Conservation (phyloP, 495 filamentous ascomycete species). For the Pyrenula massariospora region DNA sequence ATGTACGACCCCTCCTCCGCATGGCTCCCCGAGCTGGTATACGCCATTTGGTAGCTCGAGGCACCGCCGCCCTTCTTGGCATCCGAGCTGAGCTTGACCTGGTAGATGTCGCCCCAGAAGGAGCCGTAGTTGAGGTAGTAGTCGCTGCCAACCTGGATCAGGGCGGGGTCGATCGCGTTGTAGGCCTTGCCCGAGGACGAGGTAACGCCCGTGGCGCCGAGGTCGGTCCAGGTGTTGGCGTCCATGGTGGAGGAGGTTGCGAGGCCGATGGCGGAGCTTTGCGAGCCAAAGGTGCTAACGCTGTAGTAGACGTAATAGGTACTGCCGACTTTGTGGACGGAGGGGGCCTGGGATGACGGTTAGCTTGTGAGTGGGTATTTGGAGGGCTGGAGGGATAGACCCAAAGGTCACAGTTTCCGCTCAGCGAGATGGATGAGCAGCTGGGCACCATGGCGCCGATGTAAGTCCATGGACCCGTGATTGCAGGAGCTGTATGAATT, state of each 20-base stretch:
- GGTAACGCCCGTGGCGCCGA: slow-evolving; percentile 32
- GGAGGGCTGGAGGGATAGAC: slow-evolving; percentile 25
- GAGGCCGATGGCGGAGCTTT: slow-evolving; percentile 53
- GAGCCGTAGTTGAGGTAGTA: slow-evolving; percentile 54
- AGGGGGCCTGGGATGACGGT: slow-evolving; percentile 49
- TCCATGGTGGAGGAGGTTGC: slow-evolving; percentile 54
- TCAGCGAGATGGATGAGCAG: slow-evolving; percentile 42
- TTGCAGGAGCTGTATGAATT: slow-evolving; percentile 41
- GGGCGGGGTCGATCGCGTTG: slow-evolving; percentile 63
- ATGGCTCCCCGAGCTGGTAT: slow-evolving; percentile 37
- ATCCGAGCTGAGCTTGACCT: slow-evolving; percentile 39
- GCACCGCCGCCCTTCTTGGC: slow-evolving; percentile 24
- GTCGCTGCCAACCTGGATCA: slow-evolving; percentile 32
- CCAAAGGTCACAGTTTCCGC: slow-evolving; percentile 48
- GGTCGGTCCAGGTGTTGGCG: slow-evolving; percentile 45
- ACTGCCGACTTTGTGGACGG: slow-evolving; percentile 41
- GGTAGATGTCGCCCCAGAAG: slow-evolving; percentile 60
- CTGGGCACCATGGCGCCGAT: slow-evolving; percentile 42
- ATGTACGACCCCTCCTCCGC: slow-evolving; percentile 48
- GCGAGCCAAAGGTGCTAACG: slow-evolving; percentile 51
- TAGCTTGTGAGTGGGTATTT: slow-evolving; percentile 1
- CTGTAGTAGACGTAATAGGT: slow-evolving; percentile 66
- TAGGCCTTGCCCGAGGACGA: slow-evolving; percentile 40
- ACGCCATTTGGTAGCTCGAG: slow-evolving; percentile 38
- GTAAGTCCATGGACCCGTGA: slow-evolving; percentile 55